These are phyloP conservation scores for Aschersonia sp. DNA, from an alignment of 2,329 filamentous ascomycete genomes.

Conservation along the genomic window DNA sequence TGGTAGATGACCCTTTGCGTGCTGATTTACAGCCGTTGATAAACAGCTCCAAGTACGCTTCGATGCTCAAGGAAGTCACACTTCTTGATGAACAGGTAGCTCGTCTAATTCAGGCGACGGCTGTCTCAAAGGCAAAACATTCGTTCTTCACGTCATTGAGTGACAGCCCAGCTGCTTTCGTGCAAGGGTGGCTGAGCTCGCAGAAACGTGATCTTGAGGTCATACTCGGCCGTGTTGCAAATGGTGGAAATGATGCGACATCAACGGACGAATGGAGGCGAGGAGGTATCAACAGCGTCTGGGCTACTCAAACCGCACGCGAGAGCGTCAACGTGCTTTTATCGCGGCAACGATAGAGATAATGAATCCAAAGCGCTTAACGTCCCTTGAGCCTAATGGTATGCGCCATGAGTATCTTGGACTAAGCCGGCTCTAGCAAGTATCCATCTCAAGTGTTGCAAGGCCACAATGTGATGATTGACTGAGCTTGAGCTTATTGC, in stretches of 20 bases:
- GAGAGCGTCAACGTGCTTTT: slow-evolving; percentile 50
- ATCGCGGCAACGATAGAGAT: slow-evolving; percentile 29
- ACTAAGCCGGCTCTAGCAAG: too few species aligned
- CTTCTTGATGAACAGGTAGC: slow-evolving; percentile 75
- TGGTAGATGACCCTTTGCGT: slow-evolving; percentile 69
- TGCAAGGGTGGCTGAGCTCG: slow-evolving; percentile 76
- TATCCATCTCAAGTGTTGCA: too few species aligned
- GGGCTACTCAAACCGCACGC: slow-evolving; percentile 41
- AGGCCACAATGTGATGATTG: too few species aligned
- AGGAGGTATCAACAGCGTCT: slow-evolving; percentile 38
- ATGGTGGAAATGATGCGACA: slow-evolving; percentile 41
- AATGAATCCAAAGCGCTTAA: too few species aligned
- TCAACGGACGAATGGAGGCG: slow-evolving; percentile 55
- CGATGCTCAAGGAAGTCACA: slow-evolving; percentile 62
- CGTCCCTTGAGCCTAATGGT: too few species aligned
- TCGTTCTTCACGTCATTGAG: slow-evolving; percentile 69
- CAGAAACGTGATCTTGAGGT: slow-evolving; percentile 86
- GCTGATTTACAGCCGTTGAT: slow-evolving; percentile 50
- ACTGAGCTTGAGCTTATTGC: too few species aligned
- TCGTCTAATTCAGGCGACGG: slow-evolving; percentile 66
- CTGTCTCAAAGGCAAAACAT: slow-evolving; percentile 78
- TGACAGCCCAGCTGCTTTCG: slow-evolving; percentile 70
- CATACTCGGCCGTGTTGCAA: slow-evolving; percentile 66
- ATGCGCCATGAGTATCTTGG: too few species aligned
- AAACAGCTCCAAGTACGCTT: slow-evolving; percentile 54